These are phyloP conservation scores for Neurospora sp. DNA, from an alignment of 495 filamentous ascomycete genomes.

Conservation along the genomic window DNA sequence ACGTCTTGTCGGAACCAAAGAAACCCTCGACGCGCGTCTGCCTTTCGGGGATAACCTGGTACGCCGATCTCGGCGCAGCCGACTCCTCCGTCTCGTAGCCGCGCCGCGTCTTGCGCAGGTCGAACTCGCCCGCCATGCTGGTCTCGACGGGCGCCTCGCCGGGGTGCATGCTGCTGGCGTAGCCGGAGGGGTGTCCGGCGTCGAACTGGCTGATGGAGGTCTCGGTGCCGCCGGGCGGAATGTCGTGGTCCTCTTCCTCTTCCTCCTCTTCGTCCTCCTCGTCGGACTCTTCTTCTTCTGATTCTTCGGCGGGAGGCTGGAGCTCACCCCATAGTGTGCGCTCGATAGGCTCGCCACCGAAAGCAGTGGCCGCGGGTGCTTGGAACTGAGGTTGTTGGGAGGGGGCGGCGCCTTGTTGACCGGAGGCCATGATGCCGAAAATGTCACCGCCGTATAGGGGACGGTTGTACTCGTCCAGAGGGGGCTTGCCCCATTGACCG, in stretches of 20 bases:
- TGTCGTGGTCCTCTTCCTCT: slow-evolving; percentile 46
- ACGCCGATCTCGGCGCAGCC: slow-evolving; percentile 55
- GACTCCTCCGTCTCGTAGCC: slow-evolving; percentile 86
- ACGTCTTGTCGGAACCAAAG: slow-evolving; percentile 88
- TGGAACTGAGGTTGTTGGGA: slow-evolving; percentile 7
- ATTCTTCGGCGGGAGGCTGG: slow-evolving; percentile 72
- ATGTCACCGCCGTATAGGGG: slow-evolving; percentile 91
- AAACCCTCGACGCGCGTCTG: slow-evolving; percentile 78
- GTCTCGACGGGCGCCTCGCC: slow-evolving; percentile 41
- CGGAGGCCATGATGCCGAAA: slow-evolving; percentile 66
- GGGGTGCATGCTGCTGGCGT: slow-evolving; percentile 66
- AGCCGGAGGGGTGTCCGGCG: slow-evolving; percentile 56
- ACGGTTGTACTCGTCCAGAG: slow-evolving; percentile 81
- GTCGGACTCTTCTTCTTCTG: slow-evolving; percentile 67
- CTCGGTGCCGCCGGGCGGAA: slow-evolving; percentile 50
- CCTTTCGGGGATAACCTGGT: slow-evolving; percentile 85
- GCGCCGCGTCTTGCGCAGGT: slow-evolving; percentile 76
- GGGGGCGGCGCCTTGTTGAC: slow-evolving; percentile 31
- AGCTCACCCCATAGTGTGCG: slow-evolving; percentile 88
- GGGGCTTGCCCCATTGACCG: slow-evolving; percentile 92
- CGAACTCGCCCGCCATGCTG: slow-evolving; percentile 76
- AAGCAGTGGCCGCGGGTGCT: slow-evolving; percentile 22
- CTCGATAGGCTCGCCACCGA: slow-evolving; percentile 75
- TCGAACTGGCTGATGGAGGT: slow-evolving; percentile 63
- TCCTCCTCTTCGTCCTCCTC: slow-evolving; percentile 66